Conservation (phyloP, 2,329 filamentous ascomycete species). For the Daldinia sp. region DNA sequence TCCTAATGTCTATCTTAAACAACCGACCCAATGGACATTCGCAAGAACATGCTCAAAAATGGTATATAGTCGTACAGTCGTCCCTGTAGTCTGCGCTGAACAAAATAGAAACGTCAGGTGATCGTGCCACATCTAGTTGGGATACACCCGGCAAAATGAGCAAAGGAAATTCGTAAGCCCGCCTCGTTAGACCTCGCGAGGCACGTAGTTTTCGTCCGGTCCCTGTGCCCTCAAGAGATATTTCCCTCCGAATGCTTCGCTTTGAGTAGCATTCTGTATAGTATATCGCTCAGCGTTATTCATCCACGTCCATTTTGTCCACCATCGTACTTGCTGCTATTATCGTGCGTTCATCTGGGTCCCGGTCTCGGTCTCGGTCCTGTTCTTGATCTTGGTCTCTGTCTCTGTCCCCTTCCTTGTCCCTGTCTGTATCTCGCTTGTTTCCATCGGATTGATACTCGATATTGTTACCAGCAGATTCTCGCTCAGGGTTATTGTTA, state of each 20-base stretch:
- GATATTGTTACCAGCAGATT: slow-evolving; percentile 37
- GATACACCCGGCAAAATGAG: slow-evolving; percentile 13
- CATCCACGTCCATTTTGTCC: slow-evolving; percentile 49
- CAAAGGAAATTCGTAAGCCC: slow-evolving; percentile 34
- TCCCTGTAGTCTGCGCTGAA: slow-evolving; percentile 30
- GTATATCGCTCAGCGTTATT: slow-evolving; percentile 32
- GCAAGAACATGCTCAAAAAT: slow-evolving; percentile 24
- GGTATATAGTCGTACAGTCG: slow-evolving; percentile 39
- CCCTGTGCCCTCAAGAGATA: neutral
- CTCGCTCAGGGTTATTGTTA: slow-evolving; percentile 45
- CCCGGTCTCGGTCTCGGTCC: slow-evolving; percentile 24
- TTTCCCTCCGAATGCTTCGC: slow-evolving; percentile 11
- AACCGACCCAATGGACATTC: slow-evolving; percentile 12
- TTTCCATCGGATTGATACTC: slow-evolving; percentile 46
- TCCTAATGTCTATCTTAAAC: slow-evolving; percentile 11
- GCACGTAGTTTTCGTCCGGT: slow-evolving; percentile 2
- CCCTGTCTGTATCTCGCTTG: slow-evolving; percentile 41
- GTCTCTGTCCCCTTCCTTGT: slow-evolving; percentile 29
- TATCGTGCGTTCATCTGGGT: slow-evolving; percentile 47
- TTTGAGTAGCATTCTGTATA: neutral
- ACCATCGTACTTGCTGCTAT: slow-evolving; percentile 48
- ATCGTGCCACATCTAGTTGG: slow-evolving; percentile 30
- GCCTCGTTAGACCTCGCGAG: slow-evolving; percentile 6
- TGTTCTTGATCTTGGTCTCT: slow-evolving; percentile 4
- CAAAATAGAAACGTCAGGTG: slow-evolving; percentile 25